Percentiles rank a stretch among this genome's conserved stretches.
phyloP scores from a whole-genome alignment of 2,329 filamentous ascomycete genomes.

The Colletotrichum liriopes region DNA sequence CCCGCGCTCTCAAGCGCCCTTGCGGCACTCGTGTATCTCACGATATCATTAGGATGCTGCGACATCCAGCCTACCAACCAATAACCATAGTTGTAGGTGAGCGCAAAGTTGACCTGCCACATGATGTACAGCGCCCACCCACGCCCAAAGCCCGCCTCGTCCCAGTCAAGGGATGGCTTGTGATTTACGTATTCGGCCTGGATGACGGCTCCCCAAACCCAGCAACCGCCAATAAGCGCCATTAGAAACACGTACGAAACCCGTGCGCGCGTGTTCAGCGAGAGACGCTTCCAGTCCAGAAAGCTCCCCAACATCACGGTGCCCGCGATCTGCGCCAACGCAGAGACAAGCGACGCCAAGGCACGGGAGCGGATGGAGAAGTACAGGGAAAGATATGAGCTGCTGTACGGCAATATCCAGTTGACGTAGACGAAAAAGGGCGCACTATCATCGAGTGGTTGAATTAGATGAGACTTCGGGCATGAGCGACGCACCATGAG shows the following conservation, averaged over 20 bases:
- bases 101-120: conserved; percentile 51
- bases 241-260: conserved; percentile 47
- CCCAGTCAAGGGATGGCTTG: conserved; percentile 49
- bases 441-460: conserved; percentile 5
- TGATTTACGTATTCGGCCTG: conserved; percentile 48
- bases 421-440: conserved; percentile 47
- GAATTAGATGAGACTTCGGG: neutral
- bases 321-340: conserved; percentile 47
- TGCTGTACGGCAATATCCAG: conserved; percentile 42
- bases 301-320: conserved; percentile 48
- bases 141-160: conserved; percentile 46
- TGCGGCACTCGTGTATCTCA: conserved; percentile 47
- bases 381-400: conserved; percentile 45
- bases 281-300: conserved; percentile 47
- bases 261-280: conserved; percentile 44
- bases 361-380: conserved; percentile 45
- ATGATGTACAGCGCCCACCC: conserved; percentile 53
- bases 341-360: conserved; percentile 46
- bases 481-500: neutral
- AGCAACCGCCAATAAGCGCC: conserved; percentile 48
- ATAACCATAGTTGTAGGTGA: conserved; percentile 54
- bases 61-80: conserved; percentile 50
- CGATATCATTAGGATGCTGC: conserved; percentile 48
- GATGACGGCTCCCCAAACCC: conserved; percentile 50
- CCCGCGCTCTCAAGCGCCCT: conserved; percentile 50